These are phyloP conservation scores for Fusarium austroafricanum DNA, from an alignment of 2,329 filamentous ascomycete species.

Conservation along the genomic window DNA sequence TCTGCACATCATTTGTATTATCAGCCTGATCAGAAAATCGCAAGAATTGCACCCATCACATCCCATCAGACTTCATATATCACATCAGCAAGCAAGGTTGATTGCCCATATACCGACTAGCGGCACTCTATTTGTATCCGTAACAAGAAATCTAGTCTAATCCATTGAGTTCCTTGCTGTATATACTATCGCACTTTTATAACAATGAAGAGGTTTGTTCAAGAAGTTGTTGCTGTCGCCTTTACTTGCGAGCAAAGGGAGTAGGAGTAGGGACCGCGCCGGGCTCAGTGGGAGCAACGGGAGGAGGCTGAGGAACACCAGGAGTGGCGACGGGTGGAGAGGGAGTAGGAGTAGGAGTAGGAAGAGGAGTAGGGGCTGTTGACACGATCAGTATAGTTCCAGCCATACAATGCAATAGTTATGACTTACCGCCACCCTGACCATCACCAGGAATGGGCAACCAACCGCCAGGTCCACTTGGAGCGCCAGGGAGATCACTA, in stretches of 20 bases:
- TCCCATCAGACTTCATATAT: background rate
- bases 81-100: background rate
- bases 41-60: background rate
- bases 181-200: conserved; percentile 18
- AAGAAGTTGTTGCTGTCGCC: background rate
- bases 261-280: conserved; percentile 22
- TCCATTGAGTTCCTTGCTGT: background rate
- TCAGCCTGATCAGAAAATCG: background rate
- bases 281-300: conserved; percentile 5
- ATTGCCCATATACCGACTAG: conserved; percentile 1
- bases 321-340: conserved; percentile 2
- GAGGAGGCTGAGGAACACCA: background rate
- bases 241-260: conserved; percentile 21
- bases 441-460: conserved; percentile 9
- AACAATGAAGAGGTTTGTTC: conserved; percentile 8
- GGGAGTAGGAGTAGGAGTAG: conserved; percentile 9
- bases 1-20: background rate
- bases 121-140: conserved; percentile 17
- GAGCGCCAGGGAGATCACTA: too few relatives aligned
- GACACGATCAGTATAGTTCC: conserved; percentile 2
- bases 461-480: conserved; percentile 13
- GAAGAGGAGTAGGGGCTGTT: conserved; percentile 1
- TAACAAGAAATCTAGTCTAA: conserved; percentile 15
- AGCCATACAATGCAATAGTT: background rate
- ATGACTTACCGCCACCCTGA: conserved; percentile 18